Evolutionary conservation across 768 basidiomycete genomes (phyloP), one percentile per base, ranked within the genome.

Genomic region (Hortiboletus campestris): DNA sequence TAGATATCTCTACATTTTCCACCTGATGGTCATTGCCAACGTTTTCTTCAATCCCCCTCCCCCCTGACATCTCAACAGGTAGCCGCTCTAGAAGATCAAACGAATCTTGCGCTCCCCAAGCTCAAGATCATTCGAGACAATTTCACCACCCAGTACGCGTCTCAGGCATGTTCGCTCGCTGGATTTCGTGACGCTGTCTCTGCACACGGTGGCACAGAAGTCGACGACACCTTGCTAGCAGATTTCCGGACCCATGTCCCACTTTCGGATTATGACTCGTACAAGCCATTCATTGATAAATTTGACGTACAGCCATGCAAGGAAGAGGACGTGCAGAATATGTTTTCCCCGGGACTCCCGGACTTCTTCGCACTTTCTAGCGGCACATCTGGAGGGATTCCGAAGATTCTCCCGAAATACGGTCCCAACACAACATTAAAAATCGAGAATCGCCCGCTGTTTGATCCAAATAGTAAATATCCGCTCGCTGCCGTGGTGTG

Each of bases 311-410:
- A 13, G 3, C 65, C 60, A 22, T 66, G 64, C 57, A 66, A 51
- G 32, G 58, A 66, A 29, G 44, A 42, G 22, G 56, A 66, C 4
- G 57, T 66, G 29, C 13, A 12, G n/a, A 29, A 66, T 29, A 43
- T 66, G 50, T 50, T 66, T 51, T 41, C 64, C 9, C 65, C 64
- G 2, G 65, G 64, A 17, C 32, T 66, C 11, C 64, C 65, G 1
- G 41, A 48, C 17, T 49, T 42, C 38, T 13, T 66, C 0, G 53
- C 45, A 2, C 10, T 46, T n/a, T 59, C 65, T 4, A 66, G 59
- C 12, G 51, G 43, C 6, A 66, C 65, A 8, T 61, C 64, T 10
- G 58, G 64, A 19, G 36, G 35, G 8, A 41, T n/a, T 1, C 14
- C 53, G 4, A 63, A 66, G 32, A 9, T 48, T 4, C 14, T 63